Base-by-base conservation (phyloP, 2,329 filamentous ascomycete species). In the Hypoxylon sp. region DNA sequence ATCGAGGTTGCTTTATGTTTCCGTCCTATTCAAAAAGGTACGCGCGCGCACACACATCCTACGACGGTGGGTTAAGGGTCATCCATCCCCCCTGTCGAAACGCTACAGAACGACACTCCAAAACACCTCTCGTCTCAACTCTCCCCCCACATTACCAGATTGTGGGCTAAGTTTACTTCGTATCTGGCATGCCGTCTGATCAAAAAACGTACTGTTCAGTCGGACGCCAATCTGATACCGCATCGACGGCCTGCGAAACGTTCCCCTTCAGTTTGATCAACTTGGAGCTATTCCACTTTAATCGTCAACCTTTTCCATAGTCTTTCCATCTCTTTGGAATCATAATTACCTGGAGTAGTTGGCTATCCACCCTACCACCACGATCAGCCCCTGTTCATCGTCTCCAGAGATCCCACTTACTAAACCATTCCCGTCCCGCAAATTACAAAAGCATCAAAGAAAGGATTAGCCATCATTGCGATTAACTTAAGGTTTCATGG, bases 51-150 rank as follows among this genome's bases (percentile, higher is more conserved):
- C 32, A 45, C 30, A 46, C 19, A 27, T 31, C 20, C 9, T 23
- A 20, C 27, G 8, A 36, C 16, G 55, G 47, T 38, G 30, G 16
- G 40, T 47, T 51, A 53, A 53, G 45, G 46, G 37, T 5, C 6
- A 25, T 34, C 40, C 44, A 37, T 27, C 30, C 31, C 57, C 71
- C 68, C 67, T 63, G 68, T 69, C 72, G 69, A 73, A 71, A 71
- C 72, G 66, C 38, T 34, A 50, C 43, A 57, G 51, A 53, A 54
- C 51, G 29, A 49, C 60, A 26, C 46, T 67, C 72, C 75, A 73
- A 74, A 70, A 77, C 75, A 70, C 48, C 51, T 50, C 62, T 67
- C 71, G 75, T 77, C 74, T 77, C 75, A 74, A 73, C 68, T 65
- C 55, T 47, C 42, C 57, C 63, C 51, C 51, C 51, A 50, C 54